These are phyloP conservation scores for Penicillium argentinense DNA, from an alignment of 495 filamentous ascomycete species.

Conservation along the genomic window DNA sequence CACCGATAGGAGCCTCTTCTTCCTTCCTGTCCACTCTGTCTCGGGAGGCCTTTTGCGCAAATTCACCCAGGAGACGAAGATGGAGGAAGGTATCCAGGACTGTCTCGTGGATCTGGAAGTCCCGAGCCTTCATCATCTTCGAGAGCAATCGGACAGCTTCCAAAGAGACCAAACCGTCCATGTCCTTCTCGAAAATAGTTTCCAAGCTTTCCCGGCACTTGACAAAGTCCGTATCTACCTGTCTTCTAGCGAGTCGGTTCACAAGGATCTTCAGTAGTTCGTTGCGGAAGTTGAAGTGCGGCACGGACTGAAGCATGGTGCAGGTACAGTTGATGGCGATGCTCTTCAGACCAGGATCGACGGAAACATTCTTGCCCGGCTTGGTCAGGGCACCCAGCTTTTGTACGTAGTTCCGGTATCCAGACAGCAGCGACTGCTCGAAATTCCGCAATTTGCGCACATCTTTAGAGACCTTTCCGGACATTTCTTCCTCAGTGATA, in stretches of 20 bases:
- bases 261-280: conserved; percentile 87
- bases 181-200: conserved; percentile 78
- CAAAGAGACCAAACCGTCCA: conserved; percentile 82
- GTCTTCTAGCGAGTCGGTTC: conserved; percentile 70
- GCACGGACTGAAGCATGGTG: conserved; percentile 70
- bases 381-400: conserved; percentile 64
- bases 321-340: conserved; percentile 86
- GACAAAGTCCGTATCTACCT: conserved; percentile 66
- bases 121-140: conserved; percentile 88
- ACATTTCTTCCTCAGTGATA: conserved; percentile 65
- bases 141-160: conserved; percentile 82
- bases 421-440: conserved; percentile 77
- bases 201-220: conserved; percentile 81
- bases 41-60: conserved; percentile 75
- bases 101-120: conserved; percentile 78
- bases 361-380: conserved; percentile 37
- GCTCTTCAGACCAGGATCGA: conserved; percentile 50
- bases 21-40: conserved; percentile 65
- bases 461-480: conserved; percentile 85
- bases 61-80: conserved; percentile 83
- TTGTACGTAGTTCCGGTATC: conserved; percentile 82
- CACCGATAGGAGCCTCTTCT: conserved; percentile 35
- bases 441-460: conserved; percentile 76
- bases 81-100: conserved; percentile 90
- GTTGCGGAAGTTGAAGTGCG: conserved; percentile 93